phyloP scores from a whole-genome alignment of 2,329 filamentous ascomycete genomes.

The Cladosporium sp. region DNA sequence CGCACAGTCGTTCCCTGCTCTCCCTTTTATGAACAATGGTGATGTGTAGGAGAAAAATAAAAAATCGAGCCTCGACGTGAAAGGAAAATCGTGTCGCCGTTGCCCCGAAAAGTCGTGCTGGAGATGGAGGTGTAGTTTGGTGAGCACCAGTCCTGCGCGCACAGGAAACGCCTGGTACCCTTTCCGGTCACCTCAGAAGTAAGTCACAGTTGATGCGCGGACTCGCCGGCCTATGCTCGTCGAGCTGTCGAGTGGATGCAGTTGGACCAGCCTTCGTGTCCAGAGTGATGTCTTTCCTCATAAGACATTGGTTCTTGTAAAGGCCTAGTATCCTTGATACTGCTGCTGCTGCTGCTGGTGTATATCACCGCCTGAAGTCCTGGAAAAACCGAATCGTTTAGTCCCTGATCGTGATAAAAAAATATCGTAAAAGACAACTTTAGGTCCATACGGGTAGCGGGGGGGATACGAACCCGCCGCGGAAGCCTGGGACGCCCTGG shows the following conservation, averaged over 20 bases:
- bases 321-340: slow-evolving; percentile 19
- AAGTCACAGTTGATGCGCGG: neutral
- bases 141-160: neutral
- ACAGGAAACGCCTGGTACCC: neutral
- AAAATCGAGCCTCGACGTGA: neutral
- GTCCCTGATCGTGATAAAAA: slow-evolving; percentile 24
- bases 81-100: neutral
- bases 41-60: neutral
- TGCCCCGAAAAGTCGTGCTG: neutral
- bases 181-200: neutral
- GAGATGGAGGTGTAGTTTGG: neutral
- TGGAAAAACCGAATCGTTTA: slow-evolving; percentile 31
- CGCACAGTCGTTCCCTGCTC: neutral
- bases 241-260: neutral
- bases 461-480: slow-evolving; percentile 40
- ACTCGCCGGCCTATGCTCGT: neutral
- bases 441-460: slow-evolving; percentile 39
- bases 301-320: neutral
- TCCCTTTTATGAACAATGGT: neutral
- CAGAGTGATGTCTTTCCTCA: neutral
- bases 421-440: slow-evolving; percentile 23
- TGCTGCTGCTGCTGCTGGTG: slow-evolving; percentile 18
- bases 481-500: slow-evolving; percentile 25
- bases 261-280: neutral
- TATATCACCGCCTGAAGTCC: slow-evolving; percentile 29